Evolutionary conservation across 2,329 filamentous ascomycete species (phyloP), one percentile per base, ranked within the genome.

Genomic region (Fonsecaea multimorphosa): DNA sequence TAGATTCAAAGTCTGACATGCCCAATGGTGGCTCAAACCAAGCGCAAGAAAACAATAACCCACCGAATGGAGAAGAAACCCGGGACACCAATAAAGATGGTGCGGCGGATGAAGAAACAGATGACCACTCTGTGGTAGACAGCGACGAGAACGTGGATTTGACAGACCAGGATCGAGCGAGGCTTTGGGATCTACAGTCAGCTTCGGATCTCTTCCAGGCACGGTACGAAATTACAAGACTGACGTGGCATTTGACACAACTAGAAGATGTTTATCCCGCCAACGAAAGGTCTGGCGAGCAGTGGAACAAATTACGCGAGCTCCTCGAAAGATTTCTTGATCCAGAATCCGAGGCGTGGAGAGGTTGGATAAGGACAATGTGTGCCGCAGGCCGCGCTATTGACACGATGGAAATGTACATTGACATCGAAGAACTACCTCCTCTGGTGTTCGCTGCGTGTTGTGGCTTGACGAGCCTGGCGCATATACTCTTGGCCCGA

Each of bases 211-310:
- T 2, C 7, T 49, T 5, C 22, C 19, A 9, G 7, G 19, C 44
- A 1, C 44, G 44, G 44, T 49, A 49, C 44, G 44, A 49, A 49
- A 24, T 49, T 12, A 24, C 44, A 12, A 49, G 44, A 49, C 11
- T 49, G 44, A 49, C 19, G 44, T 49, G 44, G 44, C 44, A 49
- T 49, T 49, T 49, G 44, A 49, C 44, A 11, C 44, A 49, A 16
- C 44, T 49, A 8, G 44, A 49, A 49, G 44, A 49, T 4, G 24
- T 49, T 19, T 49, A 49, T 49, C 44, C 44, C 19, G 44, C 44
- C 44, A 49, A 24, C 2, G 44, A 49, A 24, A 49, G 44, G 44
- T 49, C 44, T 49, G 44, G 44, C 7, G 44, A 49, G 14, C 19
- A 22, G 4, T 49, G 44, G 44, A 24, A 5, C 22, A 24, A 24